phyloP scores from a whole-genome alignment of 345 rosid genomes.

The Camelina hispida region DNA sequence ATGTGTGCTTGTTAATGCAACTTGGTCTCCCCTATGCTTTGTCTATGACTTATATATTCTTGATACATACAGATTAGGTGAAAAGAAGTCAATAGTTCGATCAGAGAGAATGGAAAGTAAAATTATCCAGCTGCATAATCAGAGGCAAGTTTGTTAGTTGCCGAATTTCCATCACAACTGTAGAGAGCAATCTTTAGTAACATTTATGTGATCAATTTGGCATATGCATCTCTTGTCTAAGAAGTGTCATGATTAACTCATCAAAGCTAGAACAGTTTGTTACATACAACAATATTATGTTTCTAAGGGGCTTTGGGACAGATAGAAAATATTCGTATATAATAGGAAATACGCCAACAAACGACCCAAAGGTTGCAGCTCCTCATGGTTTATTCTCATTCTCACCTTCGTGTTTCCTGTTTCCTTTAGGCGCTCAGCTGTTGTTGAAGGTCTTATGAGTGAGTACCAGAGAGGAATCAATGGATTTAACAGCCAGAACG shows the following conservation, averaged over 20 bases:
- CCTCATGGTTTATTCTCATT: conserved; percentile 24
- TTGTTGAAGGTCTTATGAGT: conserved; percentile 71
- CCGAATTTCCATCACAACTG: conserved; percentile 8
- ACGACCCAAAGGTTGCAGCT: conserved; percentile 7
- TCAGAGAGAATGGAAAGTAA: conserved; percentile 83
- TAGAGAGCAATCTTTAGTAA: conserved; percentile 18
- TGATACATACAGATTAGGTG: conserved; percentile 55
- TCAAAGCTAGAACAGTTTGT: conserved; percentile 23
- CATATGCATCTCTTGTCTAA: conserved; percentile 24
- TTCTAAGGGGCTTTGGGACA: not conserved
- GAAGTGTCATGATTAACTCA: conserved; percentile 23
- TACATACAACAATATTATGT: conserved; percentile 2
- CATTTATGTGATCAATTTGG: conserved; percentile 18
- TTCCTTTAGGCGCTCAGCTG: conserved; percentile 63
- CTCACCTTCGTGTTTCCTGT: conserved; percentile 43
- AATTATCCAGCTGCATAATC: conserved; percentile 54
- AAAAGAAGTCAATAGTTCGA: conserved; percentile 74
- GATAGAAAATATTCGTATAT: conserved; percentile 14
- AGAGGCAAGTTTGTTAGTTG: conserved; percentile 39
- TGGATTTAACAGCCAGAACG: conserved; percentile 53
- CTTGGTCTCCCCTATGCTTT: conserved; percentile 21
- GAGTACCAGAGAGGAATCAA: conserved; percentile 60
- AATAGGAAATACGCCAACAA: conserved; percentile 8
- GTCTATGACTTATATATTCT: conserved; percentile 22
- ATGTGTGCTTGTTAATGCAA: conserved; percentile 31